Conservation (phyloP, 495 filamentous ascomycete species). For the Aspergillus incahuasiensis region DNA sequence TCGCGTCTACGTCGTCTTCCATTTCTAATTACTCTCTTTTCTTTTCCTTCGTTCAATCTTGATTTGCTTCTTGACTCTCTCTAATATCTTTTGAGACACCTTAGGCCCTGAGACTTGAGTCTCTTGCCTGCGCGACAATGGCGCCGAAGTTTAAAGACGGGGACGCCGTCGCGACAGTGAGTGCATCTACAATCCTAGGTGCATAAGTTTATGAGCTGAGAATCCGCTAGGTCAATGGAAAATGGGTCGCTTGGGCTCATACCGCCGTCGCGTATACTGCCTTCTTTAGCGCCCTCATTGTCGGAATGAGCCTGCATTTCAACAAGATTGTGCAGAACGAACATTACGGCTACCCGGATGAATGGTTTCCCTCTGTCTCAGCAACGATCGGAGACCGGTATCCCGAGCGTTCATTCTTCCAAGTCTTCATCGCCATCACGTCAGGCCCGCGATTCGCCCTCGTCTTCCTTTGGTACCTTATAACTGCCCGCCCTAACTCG, state of each 20-base stretch:
- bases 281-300: conserved; percentile 83
- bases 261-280: conserved; percentile 82
- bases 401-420: conserved; percentile 93
- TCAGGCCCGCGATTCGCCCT: conserved; percentile 91
- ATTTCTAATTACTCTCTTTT: conserved; percentile 19
- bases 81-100: conserved; percentile 28
- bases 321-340: conserved; percentile 98
- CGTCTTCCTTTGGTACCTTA: conserved; percentile 86
- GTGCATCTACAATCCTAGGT: conserved; percentile 17
- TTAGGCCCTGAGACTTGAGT: conserved; percentile 10
- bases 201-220: not conserved
- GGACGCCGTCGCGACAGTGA: conserved; percentile 69
- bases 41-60: conserved; percentile 7
- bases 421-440: conserved; percentile 93
- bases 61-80: conserved; percentile 33
- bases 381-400: conserved; percentile 98
- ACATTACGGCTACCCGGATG: conserved; percentile 91
- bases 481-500: conserved; percentile 71
- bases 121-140: conserved; percentile 49
- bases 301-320: conserved; percentile 84
- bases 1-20: conserved; percentile 17
- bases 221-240: conserved; percentile 63
- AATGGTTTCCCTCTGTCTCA: conserved; percentile 99
- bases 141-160: conserved; percentile 86
- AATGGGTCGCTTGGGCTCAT: conserved; percentile 89